These are phyloP conservation scores for Crithidia fasciculata DNA, from an alignment of 208 protist species.

Conservation along the genomic window DNA sequence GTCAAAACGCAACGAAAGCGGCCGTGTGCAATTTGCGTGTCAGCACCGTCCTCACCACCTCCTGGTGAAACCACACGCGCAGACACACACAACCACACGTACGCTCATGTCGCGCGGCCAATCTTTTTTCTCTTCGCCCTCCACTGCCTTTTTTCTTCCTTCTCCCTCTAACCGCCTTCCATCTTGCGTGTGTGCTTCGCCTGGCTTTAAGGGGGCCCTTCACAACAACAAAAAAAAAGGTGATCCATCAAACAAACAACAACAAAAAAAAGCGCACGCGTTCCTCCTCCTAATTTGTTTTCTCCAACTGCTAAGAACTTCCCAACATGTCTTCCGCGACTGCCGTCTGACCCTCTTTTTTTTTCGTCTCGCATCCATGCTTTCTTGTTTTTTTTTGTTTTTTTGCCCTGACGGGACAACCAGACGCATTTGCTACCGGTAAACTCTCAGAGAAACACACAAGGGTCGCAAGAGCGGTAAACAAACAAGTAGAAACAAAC, in stretches of 20 bases:
- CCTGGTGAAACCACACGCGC: too few species aligned
- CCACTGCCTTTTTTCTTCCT: neutral
- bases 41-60: neutral
- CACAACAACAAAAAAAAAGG: too few species aligned
- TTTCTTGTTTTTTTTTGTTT: constrained; percentile 3
- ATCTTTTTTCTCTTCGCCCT: constrained; percentile 11
- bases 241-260: neutral
- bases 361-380: too few species aligned
- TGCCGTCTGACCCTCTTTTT: too few species aligned
- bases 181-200: too few species aligned
- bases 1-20: neutral
- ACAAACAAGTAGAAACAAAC: neutral
- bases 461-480: neutral
- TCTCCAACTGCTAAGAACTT: constrained; percentile 17
- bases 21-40: neutral
- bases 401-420: neutral
- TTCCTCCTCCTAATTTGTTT: constrained; percentile 9
- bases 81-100: too few species aligned
- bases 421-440: too few species aligned
- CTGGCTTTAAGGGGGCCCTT: too few species aligned
- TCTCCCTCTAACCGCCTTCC: neutral
- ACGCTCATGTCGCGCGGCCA: too few species aligned
- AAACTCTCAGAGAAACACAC: neutral
- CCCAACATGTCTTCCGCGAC: neutral
- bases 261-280: neutral